Percentiles rank a stretch among this genome's conserved stretches.
Evolutionary conservation across 192 early-diverging fungal species (phyloP).

Genomic region (Coemansia sp.): DNA sequence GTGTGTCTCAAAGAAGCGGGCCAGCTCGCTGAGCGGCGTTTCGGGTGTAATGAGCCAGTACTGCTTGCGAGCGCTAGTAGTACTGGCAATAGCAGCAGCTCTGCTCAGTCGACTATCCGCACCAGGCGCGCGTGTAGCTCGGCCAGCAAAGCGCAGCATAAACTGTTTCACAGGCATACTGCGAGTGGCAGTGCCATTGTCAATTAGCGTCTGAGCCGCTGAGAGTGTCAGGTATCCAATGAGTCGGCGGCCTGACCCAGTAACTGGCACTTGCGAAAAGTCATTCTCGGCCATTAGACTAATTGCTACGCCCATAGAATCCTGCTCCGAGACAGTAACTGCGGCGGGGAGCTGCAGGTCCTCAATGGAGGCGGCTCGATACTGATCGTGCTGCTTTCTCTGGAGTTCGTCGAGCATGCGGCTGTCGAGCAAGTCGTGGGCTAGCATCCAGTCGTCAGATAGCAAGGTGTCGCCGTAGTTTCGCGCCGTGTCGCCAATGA

Average conservation of each 20-base stretch:
- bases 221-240: conserved; percentile 77
- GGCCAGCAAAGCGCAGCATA: conserved; percentile 66
- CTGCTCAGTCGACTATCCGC: neutral
- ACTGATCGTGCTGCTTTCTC: conserved; percentile 65
- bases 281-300: conserved; percentile 80
- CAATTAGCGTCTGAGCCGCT: conserved; percentile 61
- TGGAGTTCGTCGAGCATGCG: conserved; percentile 60
- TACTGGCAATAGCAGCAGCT: neutral
- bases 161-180: conserved; percentile 59
- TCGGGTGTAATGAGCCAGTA: conserved; percentile 82
- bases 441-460: conserved; percentile 79
- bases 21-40: conserved; percentile 76
- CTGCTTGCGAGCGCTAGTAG: conserved; percentile 15
- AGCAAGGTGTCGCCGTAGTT: conserved; percentile 73
- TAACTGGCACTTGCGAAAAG: conserved; percentile 87
- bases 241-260: conserved; percentile 66
- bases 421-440: conserved; percentile 73
- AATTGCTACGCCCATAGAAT: conserved; percentile 64
- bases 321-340: conserved; percentile 64
- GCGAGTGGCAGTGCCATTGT: conserved; percentile 55
- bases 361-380: conserved; percentile 80
- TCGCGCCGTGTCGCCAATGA: conserved; percentile 70
- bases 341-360: conserved; percentile 84
- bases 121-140: conserved; percentile 1
- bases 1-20: conserved; percentile 82